Conservation (phyloP, 768 basidiomycete genomes). For the Tubosaeta sp. region DNA sequence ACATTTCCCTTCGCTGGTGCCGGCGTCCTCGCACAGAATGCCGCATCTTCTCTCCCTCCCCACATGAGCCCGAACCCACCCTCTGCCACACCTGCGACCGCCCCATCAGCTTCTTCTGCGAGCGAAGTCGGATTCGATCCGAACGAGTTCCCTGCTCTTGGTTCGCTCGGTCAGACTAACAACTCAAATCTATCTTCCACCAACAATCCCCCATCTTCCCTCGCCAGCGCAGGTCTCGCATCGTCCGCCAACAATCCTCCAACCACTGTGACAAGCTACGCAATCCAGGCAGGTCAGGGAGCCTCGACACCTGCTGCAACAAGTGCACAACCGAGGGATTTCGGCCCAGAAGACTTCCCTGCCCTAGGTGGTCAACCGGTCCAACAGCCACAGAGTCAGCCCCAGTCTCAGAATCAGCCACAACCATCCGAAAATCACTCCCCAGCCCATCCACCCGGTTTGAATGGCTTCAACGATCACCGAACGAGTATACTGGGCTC, state of each 20-base stretch:
- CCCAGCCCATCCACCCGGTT: conserved; percentile 63
- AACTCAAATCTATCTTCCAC: conserved; percentile 35
- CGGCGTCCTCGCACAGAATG: conserved; percentile 53
- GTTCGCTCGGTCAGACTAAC: conserved; percentile 51
- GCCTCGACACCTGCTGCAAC: conserved; percentile 17
- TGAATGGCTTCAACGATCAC: conserved; percentile 61
- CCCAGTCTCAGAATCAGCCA: conserved; percentile 28
- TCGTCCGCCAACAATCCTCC: conserved; percentile 29
- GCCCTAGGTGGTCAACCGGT: conserved; percentile 68
- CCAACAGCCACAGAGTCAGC: conserved; percentile 28
- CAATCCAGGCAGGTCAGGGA: conserved; percentile 69
- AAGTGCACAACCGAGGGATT: conserved; percentile 32
- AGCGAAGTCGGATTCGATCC: conserved; percentile 80
- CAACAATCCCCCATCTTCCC: conserved; percentile 32
- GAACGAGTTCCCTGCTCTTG: conserved; percentile 86
- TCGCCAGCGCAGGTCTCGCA: conserved; percentile 17
- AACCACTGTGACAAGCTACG: conserved; percentile 61
- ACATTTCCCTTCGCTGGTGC: conserved; percentile 51
- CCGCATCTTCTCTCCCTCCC: conserved; percentile 49
- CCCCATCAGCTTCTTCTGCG: conserved; percentile 59
- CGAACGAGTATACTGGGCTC: conserved; percentile 56
- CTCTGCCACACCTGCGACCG: conserved; percentile 37
- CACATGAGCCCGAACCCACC: conserved; percentile 51
- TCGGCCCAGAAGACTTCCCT: conserved; percentile 88
- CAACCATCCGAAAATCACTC: conserved; percentile 32